Base-by-base conservation (phyloP, 2,329 filamentous ascomycete genomes). In the Penicillium sp. region DNA sequence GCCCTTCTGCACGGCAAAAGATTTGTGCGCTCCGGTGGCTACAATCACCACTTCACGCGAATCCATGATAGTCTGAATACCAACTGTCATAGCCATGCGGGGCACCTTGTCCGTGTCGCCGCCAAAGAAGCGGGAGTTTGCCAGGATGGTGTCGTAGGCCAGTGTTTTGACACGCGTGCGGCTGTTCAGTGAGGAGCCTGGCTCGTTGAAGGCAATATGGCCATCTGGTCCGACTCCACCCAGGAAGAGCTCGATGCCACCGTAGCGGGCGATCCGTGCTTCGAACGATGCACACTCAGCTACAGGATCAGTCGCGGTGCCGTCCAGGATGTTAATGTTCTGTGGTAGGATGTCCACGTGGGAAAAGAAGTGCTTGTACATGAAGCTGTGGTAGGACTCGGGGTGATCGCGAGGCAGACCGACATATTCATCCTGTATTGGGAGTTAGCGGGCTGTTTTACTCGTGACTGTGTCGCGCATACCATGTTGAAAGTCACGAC, bases 401-500 rank as follows among this genome's bases (percentile, higher is more conserved):
- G 89, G 86, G 72, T 95, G 89, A 66, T 92, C 89, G 67, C 89
- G 85, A 34, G 90, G 87, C 60, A 95, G 83, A 55, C 88, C 89
- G 63, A 94, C 89, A 69, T 95, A 95, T 77, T 95, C 90, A 76
- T 95, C 90, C 86, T 89, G 63, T 35, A 7, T 20, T 13, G 22
- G 11, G 11, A 5, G 22, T 68, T 14, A 70, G 61, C 22, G 3
- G 53, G 24, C 13, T 20, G 16, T 14, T 24, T 20, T 31, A 26
- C 20, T 20, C 8, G 24, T 40, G 13, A 10, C 14, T 39, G 3
- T 13, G 22, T 32, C 40, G 49, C 43, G 35, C 77, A 56, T 81
- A 89, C 87, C 90, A 94, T 94, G 76, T 94, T 94, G 81, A 95
- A 95, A 26, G 90, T 95, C 70, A 94, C 84, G 68, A 95, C 89